Conservation (phyloP, 2,329 filamentous ascomycete species). For the Microdochium bolleyi region DNA sequence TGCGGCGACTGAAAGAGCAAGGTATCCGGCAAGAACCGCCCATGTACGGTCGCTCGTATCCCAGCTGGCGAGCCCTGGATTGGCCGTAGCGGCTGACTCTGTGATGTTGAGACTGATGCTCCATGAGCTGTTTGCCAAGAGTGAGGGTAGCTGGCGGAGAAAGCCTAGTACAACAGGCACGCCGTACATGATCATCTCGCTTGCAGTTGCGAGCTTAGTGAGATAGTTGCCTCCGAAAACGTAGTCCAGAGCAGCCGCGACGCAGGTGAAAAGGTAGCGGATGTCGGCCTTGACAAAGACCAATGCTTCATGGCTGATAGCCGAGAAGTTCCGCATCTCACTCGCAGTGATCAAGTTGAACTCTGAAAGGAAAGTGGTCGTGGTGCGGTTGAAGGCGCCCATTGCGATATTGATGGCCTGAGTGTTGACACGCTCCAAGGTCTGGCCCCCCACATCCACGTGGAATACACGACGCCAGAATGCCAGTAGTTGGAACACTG, state of each 20-base stretch:
- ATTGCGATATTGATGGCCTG: conserved; percentile 7
- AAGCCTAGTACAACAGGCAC: conserved; percentile 13
- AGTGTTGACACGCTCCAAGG: conserved; percentile 4
- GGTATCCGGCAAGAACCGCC: conserved; percentile 76
- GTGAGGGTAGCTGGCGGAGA: conserved; percentile 21
- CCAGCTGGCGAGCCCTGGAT: conserved; percentile 61
- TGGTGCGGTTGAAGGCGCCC: conserved; percentile 30
- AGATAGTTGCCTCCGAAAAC: conserved; percentile 35
- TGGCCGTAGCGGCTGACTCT: conserved; percentile 27
- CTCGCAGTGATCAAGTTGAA: conserved; percentile 40
- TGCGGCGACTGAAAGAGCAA: conserved; percentile 65
- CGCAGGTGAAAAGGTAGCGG: conserved; percentile 25
- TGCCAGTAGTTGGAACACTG: conserved; percentile 28
- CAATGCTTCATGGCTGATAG: conserved; percentile 65
- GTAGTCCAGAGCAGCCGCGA: conserved; percentile 31
- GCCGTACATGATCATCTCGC: conserved; percentile 9
- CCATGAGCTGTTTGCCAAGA: conserved; percentile 41
- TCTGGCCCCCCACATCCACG: conserved; percentile 16
- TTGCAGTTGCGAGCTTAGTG: conserved; percentile 16
- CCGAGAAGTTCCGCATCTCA: conserved; percentile 70
- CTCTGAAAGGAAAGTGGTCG: conserved; percentile 41
- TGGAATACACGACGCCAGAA: conserved; percentile 25
- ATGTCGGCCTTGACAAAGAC: conserved; percentile 50
- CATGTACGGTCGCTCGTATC: conserved; percentile 53
- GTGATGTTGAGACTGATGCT: conserved; percentile 46